These are phyloP conservation scores for Saccharomyces hybrid DNA, from an alignment of 1,139 yeast genomes.

Conservation along the genomic window DNA sequence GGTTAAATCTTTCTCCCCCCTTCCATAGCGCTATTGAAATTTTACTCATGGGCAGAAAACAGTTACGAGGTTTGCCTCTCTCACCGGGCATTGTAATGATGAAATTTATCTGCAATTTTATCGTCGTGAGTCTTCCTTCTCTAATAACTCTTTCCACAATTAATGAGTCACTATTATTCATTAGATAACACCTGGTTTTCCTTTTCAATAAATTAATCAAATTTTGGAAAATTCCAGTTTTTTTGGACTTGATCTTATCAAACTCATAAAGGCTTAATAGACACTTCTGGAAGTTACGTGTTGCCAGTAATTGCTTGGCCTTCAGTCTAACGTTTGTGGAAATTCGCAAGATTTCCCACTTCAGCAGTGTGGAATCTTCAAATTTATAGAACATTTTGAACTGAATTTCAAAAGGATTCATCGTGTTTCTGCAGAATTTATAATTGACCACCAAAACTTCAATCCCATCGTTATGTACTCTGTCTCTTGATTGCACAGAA, in stretches of 20 bases:
- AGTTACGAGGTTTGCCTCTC: not conserved
- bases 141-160: not conserved
- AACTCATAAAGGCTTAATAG: constrained; percentile 3
- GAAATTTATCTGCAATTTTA: constrained; percentile 3
- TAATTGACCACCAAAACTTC: not conserved
- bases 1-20: not conserved
- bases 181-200: not conserved
- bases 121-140: not conserved
- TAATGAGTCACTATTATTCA: not conserved
- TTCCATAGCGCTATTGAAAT: not conserved
- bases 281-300: constrained; percentile 1
- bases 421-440: not conserved
- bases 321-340: not conserved
- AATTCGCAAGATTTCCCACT: not conserved
- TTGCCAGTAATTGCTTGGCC: not conserved
- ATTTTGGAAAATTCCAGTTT: not conserved
- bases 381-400: not conserved
- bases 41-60: not conserved
- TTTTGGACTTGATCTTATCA: constrained; percentile 2
- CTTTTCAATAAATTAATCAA: not conserved
- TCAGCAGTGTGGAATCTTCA: not conserved
- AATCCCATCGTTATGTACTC: not conserved
- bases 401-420: not conserved
- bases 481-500: constrained; percentile 2
- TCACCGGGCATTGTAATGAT: not conserved